phyloP scores from a whole-genome alignment of 2,329 filamentous ascomycete species.

The Cordyceps farinosa region DNA sequence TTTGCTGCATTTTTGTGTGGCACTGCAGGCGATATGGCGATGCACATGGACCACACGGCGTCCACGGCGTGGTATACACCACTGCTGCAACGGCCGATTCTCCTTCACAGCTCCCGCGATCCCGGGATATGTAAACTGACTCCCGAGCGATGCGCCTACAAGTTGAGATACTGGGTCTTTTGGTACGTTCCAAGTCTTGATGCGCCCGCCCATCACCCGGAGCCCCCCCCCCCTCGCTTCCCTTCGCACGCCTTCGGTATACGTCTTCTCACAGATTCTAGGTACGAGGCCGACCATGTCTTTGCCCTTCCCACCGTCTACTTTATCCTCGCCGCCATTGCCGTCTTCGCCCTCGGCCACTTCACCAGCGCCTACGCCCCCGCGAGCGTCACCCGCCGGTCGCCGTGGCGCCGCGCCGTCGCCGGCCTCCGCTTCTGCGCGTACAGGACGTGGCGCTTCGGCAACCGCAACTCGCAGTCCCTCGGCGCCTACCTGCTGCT shows the following conservation, averaged over 20 bases:
- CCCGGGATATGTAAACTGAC: constrained; percentile 31
- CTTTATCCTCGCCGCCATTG: constrained; percentile 48
- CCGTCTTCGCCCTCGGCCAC: constrained; percentile 43
- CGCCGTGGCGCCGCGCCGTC: constrained; percentile 35
- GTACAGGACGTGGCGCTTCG: constrained; percentile 25
- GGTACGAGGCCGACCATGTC: constrained; percentile 46
- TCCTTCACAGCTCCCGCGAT: constrained; percentile 20
- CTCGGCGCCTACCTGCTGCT: constrained; percentile 42
- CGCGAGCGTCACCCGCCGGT: constrained; percentile 25
- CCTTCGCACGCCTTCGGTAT: not conserved
- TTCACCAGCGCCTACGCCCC: constrained; percentile 31
- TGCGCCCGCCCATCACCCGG: not conserved
- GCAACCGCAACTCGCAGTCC: constrained; percentile 40
- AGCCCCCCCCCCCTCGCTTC: not conserved
- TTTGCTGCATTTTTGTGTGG: too few species aligned
- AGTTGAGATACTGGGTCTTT: constrained; percentile 44
- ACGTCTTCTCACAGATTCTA: not conserved
- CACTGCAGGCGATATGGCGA: not conserved
- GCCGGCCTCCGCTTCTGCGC: constrained; percentile 24
- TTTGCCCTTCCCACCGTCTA: constrained; percentile 51
- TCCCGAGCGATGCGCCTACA: constrained; percentile 43
- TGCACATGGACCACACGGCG: constrained; percentile 15
- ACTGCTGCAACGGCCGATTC: constrained; percentile 17
- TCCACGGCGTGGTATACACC: constrained; percentile 17
- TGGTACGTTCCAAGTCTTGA: constrained; percentile 31